Conservation (phyloP, 148 eudicot species). For the Pouteria glomerata region DNA sequence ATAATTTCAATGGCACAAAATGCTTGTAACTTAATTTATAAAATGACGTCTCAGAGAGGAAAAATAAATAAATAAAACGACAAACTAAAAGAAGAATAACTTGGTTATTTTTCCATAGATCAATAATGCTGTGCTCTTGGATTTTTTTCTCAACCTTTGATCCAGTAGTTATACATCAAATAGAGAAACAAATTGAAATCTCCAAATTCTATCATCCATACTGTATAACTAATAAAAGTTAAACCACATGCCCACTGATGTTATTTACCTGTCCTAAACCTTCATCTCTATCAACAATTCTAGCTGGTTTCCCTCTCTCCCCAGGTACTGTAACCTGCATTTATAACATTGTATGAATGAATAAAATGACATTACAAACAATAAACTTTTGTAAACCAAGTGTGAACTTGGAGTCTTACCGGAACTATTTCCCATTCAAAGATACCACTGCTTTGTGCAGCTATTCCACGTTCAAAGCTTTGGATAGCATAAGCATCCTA, state of each 20-base stretch:
- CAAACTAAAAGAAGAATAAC: too few relatives aligned
- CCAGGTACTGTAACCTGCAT: conserved; percentile 62
- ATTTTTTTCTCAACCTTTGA: background rate
- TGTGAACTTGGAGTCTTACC: conserved; percentile 32
- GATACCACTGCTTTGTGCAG: conserved; percentile 76
- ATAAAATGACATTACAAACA: conserved; percentile 3
- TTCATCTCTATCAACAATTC: conserved; percentile 66
- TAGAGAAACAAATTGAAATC: background rate
- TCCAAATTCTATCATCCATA: background rate
- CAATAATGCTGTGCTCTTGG: background rate
- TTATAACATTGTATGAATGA: background rate
- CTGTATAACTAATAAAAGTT: background rate
- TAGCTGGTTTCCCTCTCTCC: conserved; percentile 57
- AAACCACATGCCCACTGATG: background rate
- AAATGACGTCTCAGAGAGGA: background rate
- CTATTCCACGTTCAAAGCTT: conserved; percentile 81
- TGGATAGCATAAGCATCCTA: conserved; percentile 88
- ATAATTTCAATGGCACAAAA: background rate
- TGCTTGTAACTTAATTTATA: background rate
- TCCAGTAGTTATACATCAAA: background rate
- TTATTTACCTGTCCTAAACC: conserved; percentile 59
- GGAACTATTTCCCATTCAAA: conserved; percentile 95
- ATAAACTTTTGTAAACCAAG: background rate
- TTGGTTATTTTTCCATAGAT: background rate
- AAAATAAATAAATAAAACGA: too few relatives aligned